These are phyloP conservation scores for Zygnema circumcarinatum DNA, from an alignment of 139 green algal species.

Conservation along the genomic window DNA sequence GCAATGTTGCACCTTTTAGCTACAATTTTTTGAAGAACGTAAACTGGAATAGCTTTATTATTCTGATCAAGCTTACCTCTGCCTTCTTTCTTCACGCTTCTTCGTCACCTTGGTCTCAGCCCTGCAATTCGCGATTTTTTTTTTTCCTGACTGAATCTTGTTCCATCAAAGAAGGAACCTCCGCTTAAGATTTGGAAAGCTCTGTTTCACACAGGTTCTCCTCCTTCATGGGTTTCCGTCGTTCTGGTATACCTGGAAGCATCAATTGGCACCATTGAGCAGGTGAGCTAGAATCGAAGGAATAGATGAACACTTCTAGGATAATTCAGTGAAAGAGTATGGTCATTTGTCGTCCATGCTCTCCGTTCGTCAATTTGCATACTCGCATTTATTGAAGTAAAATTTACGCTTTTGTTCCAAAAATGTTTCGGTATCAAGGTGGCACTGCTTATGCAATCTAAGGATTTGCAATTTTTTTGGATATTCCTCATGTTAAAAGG, in stretches of 20 bases:
- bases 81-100: background rate
- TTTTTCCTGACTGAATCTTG: background rate
- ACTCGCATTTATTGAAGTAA: background rate
- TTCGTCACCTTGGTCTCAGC: background rate
- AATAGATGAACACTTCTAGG: background rate
- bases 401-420: background rate
- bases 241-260: slow-evolving; percentile 61
- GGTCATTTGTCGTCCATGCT: too few species aligned
- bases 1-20: too few species aligned
- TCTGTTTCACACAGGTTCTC: slow-evolving; percentile 34
- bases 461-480: background rate
- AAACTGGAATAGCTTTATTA: background rate
- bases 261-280: slow-evolving; percentile 41
- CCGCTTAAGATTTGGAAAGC: background rate
- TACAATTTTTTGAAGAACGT: too few species aligned
- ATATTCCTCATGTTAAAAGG: background rate
- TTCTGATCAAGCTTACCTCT: background rate
- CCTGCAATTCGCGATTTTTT: background rate
- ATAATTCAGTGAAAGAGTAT: background rate
- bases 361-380: too few species aligned
- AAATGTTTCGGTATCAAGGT: too few species aligned
- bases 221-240: slow-evolving; percentile 55
- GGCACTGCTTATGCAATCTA: background rate
- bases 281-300: background rate
- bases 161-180: slow-evolving; percentile 15